Percentiles rank a stretch among this genome's conserved stretches.
These are phyloP conservation scores for Pythium utonaiense DNA, from an alignment of 352 stramenopile species.

Conservation along the genomic window DNA sequence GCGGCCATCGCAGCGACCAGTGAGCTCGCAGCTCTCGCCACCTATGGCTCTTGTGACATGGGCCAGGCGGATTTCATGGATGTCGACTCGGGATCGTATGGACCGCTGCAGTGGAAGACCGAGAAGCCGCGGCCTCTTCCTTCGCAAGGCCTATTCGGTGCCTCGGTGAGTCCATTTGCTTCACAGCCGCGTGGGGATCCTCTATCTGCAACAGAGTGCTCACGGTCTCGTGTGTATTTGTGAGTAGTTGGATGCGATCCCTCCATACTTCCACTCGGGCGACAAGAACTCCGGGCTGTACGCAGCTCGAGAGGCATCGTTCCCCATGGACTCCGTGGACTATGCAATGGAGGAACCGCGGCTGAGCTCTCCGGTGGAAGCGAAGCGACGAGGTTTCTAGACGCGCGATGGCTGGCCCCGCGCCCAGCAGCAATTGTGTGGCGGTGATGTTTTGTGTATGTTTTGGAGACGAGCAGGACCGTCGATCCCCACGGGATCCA, in stretches of 20 bases:
- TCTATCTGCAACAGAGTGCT: too few species aligned
- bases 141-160: conserved; percentile 2
- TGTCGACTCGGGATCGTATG: conserved; percentile 18
- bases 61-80: conserved; percentile 23
- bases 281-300: conserved; percentile 17
- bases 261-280: conserved; percentile 13
- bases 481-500: background rate
- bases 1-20: background rate
- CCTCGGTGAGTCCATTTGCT: conserved; percentile 12
- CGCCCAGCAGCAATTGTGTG: too few species aligned
- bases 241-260: conserved; percentile 15
- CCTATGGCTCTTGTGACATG: conserved; percentile 17
- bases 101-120: conserved; percentile 19
- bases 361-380: conserved; percentile 19
- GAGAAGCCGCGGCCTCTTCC: conserved; percentile 18
- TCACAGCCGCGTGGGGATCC: too few species aligned
- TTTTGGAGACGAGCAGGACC: background rate
- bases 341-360: conserved; percentile 23
- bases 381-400: conserved; percentile 15
- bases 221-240: background rate
- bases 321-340: conserved; percentile 16
- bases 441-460: background rate
- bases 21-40: conserved; percentile 16
- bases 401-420: background rate
- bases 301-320: conserved; percentile 5